A percentile compares a stretch with the other conserved stretches of the same genome.
Evolutionary conservation across 2,329 filamentous ascomycete species (phyloP).

Genomic region (Penicillium brasilianum): DNA sequence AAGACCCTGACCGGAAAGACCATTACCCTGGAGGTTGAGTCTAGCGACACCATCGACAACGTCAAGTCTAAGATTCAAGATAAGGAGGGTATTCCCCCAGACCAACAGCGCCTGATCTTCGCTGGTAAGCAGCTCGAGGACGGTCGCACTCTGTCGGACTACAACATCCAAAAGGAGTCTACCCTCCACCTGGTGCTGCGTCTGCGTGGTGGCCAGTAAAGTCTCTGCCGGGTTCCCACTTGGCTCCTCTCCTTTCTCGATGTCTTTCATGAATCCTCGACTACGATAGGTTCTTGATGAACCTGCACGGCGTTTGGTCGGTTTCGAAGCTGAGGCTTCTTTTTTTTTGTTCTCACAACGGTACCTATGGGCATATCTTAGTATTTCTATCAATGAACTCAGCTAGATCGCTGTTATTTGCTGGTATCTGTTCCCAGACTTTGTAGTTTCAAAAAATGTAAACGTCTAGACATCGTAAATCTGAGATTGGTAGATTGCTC

Average conservation of each 20-base stretch:
- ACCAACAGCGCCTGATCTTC: constrained; percentile 73
- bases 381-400: constrained; percentile 22
- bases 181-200: constrained; percentile 65
- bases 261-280: constrained; percentile 20
- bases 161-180: constrained; percentile 65
- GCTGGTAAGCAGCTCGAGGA: constrained; percentile 69
- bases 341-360: constrained; percentile 25
- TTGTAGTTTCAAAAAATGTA: not conserved
- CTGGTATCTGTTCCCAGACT: not conserved
- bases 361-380: constrained; percentile 32
- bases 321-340: constrained; percentile 37
- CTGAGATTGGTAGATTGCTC: too few species aligned
- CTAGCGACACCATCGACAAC: constrained; percentile 72
- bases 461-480: not conserved
- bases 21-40: constrained; percentile 71
- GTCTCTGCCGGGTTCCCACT: constrained; percentile 4
- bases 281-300: constrained; percentile 35
- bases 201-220: constrained; percentile 51
- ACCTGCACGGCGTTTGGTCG: constrained; percentile 47
- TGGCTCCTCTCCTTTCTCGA: constrained; percentile 6
- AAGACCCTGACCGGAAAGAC: constrained; percentile 80
- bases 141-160: constrained; percentile 58
- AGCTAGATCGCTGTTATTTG: constrained; percentile 2
- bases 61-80: constrained; percentile 78
- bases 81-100: constrained; percentile 77